Conservation (phyloP, 257 asterid genomes). For the Henckelia pumila region DNA sequence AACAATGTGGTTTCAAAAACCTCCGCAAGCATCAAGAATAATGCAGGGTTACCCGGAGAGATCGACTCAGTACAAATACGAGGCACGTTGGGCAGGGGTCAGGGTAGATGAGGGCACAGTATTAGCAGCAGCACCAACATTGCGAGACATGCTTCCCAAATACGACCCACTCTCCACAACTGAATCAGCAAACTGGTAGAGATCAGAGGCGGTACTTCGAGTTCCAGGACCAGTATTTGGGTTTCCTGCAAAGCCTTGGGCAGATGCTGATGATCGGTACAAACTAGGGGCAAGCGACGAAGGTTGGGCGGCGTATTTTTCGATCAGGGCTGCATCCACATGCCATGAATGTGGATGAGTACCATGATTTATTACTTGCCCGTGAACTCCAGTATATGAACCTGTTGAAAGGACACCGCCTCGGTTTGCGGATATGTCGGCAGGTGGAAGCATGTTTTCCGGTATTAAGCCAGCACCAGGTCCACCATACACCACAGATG, state of each 20-base stretch:
- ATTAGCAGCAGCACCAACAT: constrained; percentile 34
- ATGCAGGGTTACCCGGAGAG: not conserved
- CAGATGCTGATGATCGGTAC: constrained; percentile 46
- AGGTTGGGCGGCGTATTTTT: constrained; percentile 40
- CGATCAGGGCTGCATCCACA: constrained; percentile 39
- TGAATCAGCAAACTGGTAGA: constrained; percentile 69
- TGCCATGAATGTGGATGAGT: constrained; percentile 41
- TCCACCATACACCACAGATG: constrained; percentile 48
- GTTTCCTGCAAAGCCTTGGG: constrained; percentile 47
- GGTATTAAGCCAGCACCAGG: constrained; percentile 50
- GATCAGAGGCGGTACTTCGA: constrained; percentile 46
- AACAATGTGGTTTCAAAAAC: not conserved
- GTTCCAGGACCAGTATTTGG: constrained; percentile 37
- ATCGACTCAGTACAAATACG: constrained; percentile 44
- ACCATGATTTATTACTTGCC: constrained; percentile 31
- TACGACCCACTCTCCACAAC: constrained; percentile 44
- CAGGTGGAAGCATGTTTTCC: constrained; percentile 29
- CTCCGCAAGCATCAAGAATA: not conserved
- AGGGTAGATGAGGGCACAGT: constrained; percentile 18
- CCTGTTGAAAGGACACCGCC: constrained; percentile 32
- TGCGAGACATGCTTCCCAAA: constrained; percentile 23
- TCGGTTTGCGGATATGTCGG: constrained; percentile 26
- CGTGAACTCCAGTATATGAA: constrained; percentile 36
- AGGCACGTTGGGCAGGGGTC: constrained; percentile 31
- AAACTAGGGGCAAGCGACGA: constrained; percentile 39